Evolutionary conservation across 1,139 yeast genomes (phyloP).

Genomic region (Scheffersomyces titani): DNA sequence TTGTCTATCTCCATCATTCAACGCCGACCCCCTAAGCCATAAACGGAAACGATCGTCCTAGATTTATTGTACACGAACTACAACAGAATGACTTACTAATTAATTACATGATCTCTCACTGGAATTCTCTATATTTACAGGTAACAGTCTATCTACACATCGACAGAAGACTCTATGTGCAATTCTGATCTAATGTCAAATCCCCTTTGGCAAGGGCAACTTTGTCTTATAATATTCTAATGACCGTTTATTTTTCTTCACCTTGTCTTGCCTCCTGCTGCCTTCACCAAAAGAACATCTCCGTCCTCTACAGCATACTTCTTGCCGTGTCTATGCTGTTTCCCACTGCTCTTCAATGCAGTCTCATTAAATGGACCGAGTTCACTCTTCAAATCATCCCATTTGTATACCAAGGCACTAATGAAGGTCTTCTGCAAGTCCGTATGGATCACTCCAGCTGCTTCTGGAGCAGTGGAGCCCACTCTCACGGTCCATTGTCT

Average conservation of each 20-base stretch:
- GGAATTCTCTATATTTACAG: neutral
- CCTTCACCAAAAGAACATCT: slow-evolving; percentile 67
- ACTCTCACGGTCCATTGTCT: slow-evolving; percentile 88
- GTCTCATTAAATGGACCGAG: slow-evolving; percentile 46
- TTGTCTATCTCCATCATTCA: neutral
- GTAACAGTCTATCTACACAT: too few relatives aligned
- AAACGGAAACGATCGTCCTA: neutral
- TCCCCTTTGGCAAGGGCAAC: neutral
- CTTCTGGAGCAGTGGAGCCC: slow-evolving; percentile 84
- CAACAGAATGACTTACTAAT: neutral
- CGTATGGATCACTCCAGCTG: slow-evolving; percentile 92
- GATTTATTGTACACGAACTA: neutral
- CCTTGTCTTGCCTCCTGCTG: slow-evolving; percentile 40
- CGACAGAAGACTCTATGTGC: neutral
- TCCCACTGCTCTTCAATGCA: slow-evolving; percentile 47
- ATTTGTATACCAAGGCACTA: slow-evolving; percentile 85
- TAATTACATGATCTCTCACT: neutral
- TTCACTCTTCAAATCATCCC: slow-evolving; percentile 55
- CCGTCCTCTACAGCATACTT: slow-evolving; percentile 76
- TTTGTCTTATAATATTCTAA: neutral
- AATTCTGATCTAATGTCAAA: too few relatives aligned
- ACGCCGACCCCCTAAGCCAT: neutral
- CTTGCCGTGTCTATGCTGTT: slow-evolving; percentile 65
- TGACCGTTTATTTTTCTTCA: slow-evolving; percentile 5
- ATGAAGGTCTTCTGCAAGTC: slow-evolving; percentile 85